These are phyloP conservation scores for Boletus rex-veris DNA, from an alignment of 768 basidiomycete species.

Conservation along the genomic window DNA sequence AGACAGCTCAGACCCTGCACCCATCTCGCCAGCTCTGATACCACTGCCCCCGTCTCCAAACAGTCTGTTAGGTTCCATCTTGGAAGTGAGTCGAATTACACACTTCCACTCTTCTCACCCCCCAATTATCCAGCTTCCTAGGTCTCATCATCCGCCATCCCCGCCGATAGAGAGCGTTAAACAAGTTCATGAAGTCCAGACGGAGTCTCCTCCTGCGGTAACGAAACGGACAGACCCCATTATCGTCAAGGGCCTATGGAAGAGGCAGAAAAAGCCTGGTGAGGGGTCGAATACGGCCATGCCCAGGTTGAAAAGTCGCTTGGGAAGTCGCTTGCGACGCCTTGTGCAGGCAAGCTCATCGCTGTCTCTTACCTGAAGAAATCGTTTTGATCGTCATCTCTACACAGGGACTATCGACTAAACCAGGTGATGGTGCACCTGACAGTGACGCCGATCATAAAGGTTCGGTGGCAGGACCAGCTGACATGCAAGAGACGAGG, in stretches of 20 bases:
- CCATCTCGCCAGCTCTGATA: conserved; percentile 16
- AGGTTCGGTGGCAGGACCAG: neutral
- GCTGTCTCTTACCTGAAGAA: neutral
- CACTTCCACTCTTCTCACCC: neutral
- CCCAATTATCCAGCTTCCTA: conserved; percentile 15
- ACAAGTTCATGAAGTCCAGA: conserved; percentile 5
- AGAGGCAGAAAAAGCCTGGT: neutral
- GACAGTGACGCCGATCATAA: neutral
- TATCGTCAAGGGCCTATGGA: conserved; percentile 14
- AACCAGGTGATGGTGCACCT: neutral
- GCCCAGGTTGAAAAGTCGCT: neutral
- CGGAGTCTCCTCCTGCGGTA: neutral
- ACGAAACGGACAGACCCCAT: neutral
- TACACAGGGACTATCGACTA: conserved; percentile 8
- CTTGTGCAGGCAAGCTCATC: conserved; percentile 15
- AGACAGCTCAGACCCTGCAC: neutral
- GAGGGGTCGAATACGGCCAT: neutral
- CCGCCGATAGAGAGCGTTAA: neutral
- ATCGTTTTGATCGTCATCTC: neutral
- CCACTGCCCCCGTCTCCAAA: conserved; percentile 23
- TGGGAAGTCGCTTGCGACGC: conserved; percentile 11
- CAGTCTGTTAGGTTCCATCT: conserved; percentile 15
- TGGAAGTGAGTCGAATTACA: conserved; percentile 10
- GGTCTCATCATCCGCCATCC: conserved; percentile 2
- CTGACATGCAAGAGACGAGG: neutral